Percentiles rank a stretch among this genome's conserved stretches.
These are phyloP conservation scores for Colletotrichum sp. DNA, from an alignment of 2,329 filamentous ascomycete genomes.

Conservation along the genomic window DNA sequence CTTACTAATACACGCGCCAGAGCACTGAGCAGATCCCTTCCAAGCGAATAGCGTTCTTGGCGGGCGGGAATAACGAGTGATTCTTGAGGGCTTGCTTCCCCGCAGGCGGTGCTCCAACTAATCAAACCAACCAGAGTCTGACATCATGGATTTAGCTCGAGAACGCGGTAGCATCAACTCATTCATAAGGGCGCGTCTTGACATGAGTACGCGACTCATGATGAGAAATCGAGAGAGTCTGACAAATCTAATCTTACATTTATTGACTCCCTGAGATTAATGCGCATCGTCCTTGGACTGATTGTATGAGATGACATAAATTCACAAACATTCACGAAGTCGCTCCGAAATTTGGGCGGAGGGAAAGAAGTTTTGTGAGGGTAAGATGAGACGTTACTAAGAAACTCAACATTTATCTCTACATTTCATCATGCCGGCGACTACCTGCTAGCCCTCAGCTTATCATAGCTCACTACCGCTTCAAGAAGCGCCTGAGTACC, in stretches of 20 bases:
- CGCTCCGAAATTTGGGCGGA: not conserved
- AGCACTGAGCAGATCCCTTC: not conserved
- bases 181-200: not conserved
- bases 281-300: not conserved
- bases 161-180: not conserved
- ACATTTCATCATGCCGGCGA: not conserved
- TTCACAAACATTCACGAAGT: not conserved
- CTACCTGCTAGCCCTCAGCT: not conserved
- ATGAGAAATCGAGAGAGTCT: not conserved
- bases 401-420: not conserved
- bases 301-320: not conserved
- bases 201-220: not conserved
- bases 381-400: not conserved
- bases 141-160: not conserved
- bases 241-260: not conserved
- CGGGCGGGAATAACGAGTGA: not conserved
- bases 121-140: not conserved
- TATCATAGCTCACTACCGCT: conserved; percentile 24
- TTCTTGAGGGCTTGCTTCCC: not conserved
- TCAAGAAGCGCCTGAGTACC: conserved; percentile 25
- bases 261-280: not conserved
- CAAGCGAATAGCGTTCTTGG: not conserved
- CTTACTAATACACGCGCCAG: not conserved
- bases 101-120: not conserved
- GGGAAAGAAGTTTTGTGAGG: not conserved